phyloP scores from a whole-genome alignment of 2,329 filamentous ascomycete genomes.

The Penicillium sp. region DNA sequence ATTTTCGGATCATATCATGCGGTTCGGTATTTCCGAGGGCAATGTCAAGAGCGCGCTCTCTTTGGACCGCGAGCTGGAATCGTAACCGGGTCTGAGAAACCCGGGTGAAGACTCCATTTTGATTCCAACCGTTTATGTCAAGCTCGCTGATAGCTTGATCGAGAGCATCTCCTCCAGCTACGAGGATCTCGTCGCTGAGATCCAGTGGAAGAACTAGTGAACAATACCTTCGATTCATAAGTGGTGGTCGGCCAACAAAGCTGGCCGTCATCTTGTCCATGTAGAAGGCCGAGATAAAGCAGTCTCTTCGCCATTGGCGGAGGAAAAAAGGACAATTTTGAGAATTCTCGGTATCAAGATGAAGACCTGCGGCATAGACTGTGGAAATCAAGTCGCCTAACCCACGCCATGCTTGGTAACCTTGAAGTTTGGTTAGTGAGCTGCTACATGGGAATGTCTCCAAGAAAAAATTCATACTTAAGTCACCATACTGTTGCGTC shows the following conservation, averaged over 20 bases:
- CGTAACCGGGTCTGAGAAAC: constrained; percentile 24
- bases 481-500: constrained; percentile 34
- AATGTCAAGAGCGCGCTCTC: constrained; percentile 31
- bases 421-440: constrained; percentile 21
- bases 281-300: constrained; percentile 43
- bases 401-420: constrained; percentile 45
- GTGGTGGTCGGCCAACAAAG: constrained; percentile 48
- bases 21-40: constrained; percentile 25
- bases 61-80: constrained; percentile 24
- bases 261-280: constrained; percentile 47
- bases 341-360: constrained; percentile 36
- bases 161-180: constrained; percentile 23
- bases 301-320: constrained; percentile 36
- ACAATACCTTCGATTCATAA: constrained; percentile 43
- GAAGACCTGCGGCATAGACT: constrained; percentile 46
- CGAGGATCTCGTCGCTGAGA: constrained; percentile 26
- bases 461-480: constrained; percentile 25
- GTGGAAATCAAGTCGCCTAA: constrained; percentile 45
- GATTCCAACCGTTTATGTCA: constrained; percentile 28
- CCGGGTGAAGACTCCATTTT: constrained; percentile 12
- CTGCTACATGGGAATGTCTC: background rate
- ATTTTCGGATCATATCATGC: constrained; percentile 22
- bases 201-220: constrained; percentile 35
- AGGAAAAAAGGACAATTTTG: constrained; percentile 37
- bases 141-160: constrained; percentile 24